phyloP scores from a whole-genome alignment of 1,284 basidiomycete genomes.

The Fomitopsis schrenkii region DNA sequence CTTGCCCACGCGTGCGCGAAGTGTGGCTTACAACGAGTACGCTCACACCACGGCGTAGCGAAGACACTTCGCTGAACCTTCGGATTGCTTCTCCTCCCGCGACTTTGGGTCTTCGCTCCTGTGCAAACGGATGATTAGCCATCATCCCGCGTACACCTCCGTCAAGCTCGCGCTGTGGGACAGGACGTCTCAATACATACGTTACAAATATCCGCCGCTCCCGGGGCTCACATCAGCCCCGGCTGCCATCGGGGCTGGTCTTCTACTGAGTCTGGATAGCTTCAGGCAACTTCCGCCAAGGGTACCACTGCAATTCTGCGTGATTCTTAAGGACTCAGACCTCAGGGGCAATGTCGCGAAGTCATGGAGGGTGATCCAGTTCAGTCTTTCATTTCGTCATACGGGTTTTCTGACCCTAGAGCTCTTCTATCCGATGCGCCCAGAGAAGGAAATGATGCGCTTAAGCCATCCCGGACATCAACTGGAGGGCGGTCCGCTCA shows the following conservation, averaged over 20 bases:
- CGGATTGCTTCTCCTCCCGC: neutral
- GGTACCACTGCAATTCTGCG: neutral
- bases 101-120: neutral
- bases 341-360: too few relatives aligned
- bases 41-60: too few relatives aligned
- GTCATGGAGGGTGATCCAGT: too few relatives aligned
- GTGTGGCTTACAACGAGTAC: too few relatives aligned
- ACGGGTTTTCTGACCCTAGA: too few relatives aligned
- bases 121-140: neutral
- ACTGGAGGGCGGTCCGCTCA: neutral
- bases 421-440: neutral
- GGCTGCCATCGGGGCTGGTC: neutral
- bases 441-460: too few relatives aligned
- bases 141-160: neutral
- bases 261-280: neutral
- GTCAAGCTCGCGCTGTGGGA: neutral
- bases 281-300: neutral
- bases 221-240: constrained; percentile 3
- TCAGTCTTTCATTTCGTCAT: too few relatives aligned
- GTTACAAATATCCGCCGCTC: neutral
- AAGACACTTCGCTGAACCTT: neutral
- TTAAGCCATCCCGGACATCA: neutral
- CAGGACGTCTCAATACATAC: neutral
- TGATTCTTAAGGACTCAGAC: too few relatives aligned
- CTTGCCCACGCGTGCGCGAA: too few relatives aligned